Evolutionary conservation across 1,139 yeast species (phyloP), one percentile per base, ranked within the genome.

Genomic region (Debaryomyces singareniensis): DNA sequence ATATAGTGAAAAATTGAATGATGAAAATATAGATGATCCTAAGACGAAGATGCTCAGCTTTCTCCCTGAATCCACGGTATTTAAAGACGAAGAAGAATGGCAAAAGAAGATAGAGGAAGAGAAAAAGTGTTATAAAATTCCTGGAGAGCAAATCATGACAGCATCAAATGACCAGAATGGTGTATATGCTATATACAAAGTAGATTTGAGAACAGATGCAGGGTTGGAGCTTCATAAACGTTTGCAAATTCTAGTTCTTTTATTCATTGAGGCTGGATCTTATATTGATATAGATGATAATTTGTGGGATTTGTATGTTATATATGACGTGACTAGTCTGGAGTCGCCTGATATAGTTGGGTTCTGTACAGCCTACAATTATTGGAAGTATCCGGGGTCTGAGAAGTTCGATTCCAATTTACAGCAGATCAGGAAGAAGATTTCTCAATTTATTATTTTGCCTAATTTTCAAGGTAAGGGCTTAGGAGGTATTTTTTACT

Each of bases 191-290:
- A 44, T 68, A 11, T 67, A 54, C 39, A 47, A 63, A 40, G 52
- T 77, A 23, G 53, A 68, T 27, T 52, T 77, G 34, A 42, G 48
- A 6, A 59, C 56, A 14, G 53, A 50, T 0, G 45, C 46, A 2
- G 76, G 79, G 2, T 47, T 63, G 25, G 76, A 71, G 37, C 54
- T 87, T 30, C 86, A 81, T 44, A 61, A 68, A 33, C 61, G 97
- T 38, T 65, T 87, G 41, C 95, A 86, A 45, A 75, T 89, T 2
- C 71, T 91, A 43, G 84, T 85, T 14, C 59, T 89, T 27, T 61
- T 91, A 14, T 87, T 81, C 58, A 91, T 91, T 45, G 99, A 91
- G 53, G 97, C 95, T 0, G 98, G 96, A 1, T 78, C 94, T 2
- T 85, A 75, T 46, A 86, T 93, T 37, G 96, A 89, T 48, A 66